Percentiles rank a stretch among this genome's conserved stretches.
Evolutionary conservation across 164 flowering plant genomes (phyloP).

Genomic region (Saururus chinensis): DNA sequence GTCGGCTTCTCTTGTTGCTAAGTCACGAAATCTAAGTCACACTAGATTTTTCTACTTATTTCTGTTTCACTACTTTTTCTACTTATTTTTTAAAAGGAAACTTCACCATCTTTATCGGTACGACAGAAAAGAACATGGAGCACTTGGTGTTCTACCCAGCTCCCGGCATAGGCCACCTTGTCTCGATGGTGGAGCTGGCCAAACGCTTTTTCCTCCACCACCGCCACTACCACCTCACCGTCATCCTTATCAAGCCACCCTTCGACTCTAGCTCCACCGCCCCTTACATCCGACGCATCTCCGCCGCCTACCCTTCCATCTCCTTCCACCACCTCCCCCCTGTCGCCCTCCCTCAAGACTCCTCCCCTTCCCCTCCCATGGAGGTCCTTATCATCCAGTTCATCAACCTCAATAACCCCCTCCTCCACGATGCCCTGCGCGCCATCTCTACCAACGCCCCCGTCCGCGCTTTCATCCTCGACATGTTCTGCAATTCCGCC

Average conservation of each 20-base stretch:
- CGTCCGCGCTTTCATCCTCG: slow-evolving; percentile 5
- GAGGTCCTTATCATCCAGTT: background rate
- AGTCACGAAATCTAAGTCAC: no score
- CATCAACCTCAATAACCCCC: background rate
- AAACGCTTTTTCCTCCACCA: background rate
- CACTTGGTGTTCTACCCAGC: slow-evolving; percentile 1
- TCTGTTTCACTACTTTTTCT: no score
- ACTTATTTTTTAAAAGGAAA: no score
- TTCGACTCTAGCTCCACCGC: background rate
- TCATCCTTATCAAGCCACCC: background rate
- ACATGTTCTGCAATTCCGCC: slow-evolving; percentile 3
- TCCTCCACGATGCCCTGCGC: no score
- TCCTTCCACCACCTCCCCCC: slow-evolving; percentile 3
- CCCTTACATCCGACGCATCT: slow-evolving; percentile 4
- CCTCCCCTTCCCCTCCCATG: background rate
- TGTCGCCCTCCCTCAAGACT: background rate
- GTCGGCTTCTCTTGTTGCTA: no score
- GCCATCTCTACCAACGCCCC: background rate
- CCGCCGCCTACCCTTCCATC: no score
- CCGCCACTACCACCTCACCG: no score
- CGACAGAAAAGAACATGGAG: background rate
- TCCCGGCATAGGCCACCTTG: slow-evolving; percentile 2
- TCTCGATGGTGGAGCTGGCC: slow-evolving; percentile 3
- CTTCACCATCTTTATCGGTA: no score
- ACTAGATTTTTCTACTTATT: no score